Evolutionary conservation across 176 grass and related monocot species (phyloP), one percentile per base, ranked within the genome.

Genomic region (Avena sativa): DNA sequence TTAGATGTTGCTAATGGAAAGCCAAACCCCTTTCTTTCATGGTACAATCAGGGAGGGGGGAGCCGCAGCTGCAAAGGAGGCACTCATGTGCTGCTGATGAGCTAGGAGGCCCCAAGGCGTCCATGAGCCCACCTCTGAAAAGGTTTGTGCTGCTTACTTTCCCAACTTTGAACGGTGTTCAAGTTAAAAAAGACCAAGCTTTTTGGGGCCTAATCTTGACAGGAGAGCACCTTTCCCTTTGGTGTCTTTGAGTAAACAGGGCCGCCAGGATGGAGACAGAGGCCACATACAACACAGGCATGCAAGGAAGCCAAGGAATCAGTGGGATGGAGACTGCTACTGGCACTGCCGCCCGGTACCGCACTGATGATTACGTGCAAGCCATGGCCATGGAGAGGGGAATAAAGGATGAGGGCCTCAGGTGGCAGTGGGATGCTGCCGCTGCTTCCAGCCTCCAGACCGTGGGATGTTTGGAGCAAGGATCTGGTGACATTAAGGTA

Each of bases 401-500:
- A 87, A 94, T 88, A 91, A 96, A 91, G 77, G 88, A 94, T 88
- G 92, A 93, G 81, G 79, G 88, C 17, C 79, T 94, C 71, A 83
- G 87, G 68, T 91, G 87, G 85, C 88, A 91, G 89, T 90, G 87
- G 90, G 90, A 90, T 90, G 86, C 88, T 79, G 44, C 67, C 75
- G 44, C 67, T 81, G 56, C 26, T 87, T 88, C 91, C 80, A 91
- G 59, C 82, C 81, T 91, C 80, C 91, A 87, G 78, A 12, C 88
- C 87, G 86, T 91, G 83, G 92, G 72, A 47, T 85, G 66, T 84
- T 80, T 81, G 92, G 66, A 89, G 64, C 90, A 94, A 93, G 85
- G 89, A 99, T 94, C 89, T 92, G 89, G 80, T 49, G 71, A 87
- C 81, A 94, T 93, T 82, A 88, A 99, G 97, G 97, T 99, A 96